phyloP scores from a whole-genome alignment of 2,329 filamentous ascomycete genomes.

The Microdochium paspali region DNA sequence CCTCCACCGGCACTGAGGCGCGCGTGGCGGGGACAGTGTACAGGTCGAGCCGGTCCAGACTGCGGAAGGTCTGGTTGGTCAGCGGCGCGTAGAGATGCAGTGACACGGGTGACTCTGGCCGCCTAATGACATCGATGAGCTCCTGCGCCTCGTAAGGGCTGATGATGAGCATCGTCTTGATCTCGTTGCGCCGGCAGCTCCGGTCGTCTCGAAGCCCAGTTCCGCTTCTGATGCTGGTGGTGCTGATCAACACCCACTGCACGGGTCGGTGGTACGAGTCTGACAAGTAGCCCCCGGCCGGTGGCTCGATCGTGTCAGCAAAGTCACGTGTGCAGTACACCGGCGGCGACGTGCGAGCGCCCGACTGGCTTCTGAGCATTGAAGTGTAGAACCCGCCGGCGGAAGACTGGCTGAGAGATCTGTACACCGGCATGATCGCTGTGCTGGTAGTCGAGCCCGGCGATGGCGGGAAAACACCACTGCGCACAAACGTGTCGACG shows the following conservation, averaged over 20 bases:
- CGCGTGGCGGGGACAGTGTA: slow-evolving; percentile 18
- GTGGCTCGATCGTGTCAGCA: slow-evolving; percentile 27
- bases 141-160: slow-evolving; percentile 51
- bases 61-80: slow-evolving; percentile 4
- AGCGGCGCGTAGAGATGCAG: slow-evolving; percentile 45
- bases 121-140: slow-evolving; percentile 31
- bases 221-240: slow-evolving; percentile 4
- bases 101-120: slow-evolving; percentile 17
- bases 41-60: not conserved
- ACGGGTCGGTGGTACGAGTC: slow-evolving; percentile 44
- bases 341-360: too few relatives aligned
- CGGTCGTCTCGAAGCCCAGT: too few relatives aligned
- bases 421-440: slow-evolving; percentile 35
- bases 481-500: slow-evolving; percentile 27
- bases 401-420: slow-evolving; percentile 27
- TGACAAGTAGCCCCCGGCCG: slow-evolving; percentile 3
- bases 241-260: slow-evolving; percentile 39
- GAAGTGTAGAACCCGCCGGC: slow-evolving; percentile 16
- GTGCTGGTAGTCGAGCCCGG: too few relatives aligned
- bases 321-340: slow-evolving; percentile 39
- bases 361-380: too few relatives aligned
- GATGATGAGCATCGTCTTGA: slow-evolving; percentile 38
- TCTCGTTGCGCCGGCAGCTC: not conserved
- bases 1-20: slow-evolving; percentile 35
- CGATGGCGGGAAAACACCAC: slow-evolving; percentile 19